Conservation (phyloP, 805 yeast genomes). For the Sugiyamaella mastotermitis region DNA sequence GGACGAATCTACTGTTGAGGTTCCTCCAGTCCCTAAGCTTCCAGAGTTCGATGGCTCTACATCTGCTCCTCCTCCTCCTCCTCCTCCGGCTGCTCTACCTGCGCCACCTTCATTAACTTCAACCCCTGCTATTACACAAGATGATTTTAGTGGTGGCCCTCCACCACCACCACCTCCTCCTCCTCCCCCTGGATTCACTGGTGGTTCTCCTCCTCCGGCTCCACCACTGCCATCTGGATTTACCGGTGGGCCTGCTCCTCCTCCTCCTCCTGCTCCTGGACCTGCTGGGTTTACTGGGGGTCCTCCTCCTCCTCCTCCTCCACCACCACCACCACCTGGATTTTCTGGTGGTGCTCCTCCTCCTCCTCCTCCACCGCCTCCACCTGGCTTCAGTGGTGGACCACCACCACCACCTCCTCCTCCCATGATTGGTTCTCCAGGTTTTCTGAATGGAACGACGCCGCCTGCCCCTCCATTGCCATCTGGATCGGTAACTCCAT, state of each 20-base stretch:
- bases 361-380: slow-evolving; percentile 27
- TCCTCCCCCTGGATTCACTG: slow-evolving; percentile 15
- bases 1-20: neutral
- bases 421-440: slow-evolving; percentile 29
- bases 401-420: slow-evolving; percentile 25
- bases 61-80: slow-evolving; percentile 7
- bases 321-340: slow-evolving; percentile 19
- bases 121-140: slow-evolving; percentile 2
- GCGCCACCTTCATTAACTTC: slow-evolving; percentile 22
- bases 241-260: slow-evolving; percentile 26
- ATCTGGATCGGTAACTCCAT: slow-evolving; percentile 16
- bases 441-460: slow-evolving; percentile 33
- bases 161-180: slow-evolving; percentile 32
- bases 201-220: slow-evolving; percentile 24
- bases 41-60: neutral
- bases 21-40: neutral
- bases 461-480: slow-evolving; percentile 27
- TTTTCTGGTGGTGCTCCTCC: slow-evolving; percentile 25
- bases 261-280: slow-evolving; percentile 34
- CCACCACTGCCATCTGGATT: slow-evolving; percentile 21
- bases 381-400: slow-evolving; percentile 10
- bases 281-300: slow-evolving; percentile 25
- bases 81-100: slow-evolving; percentile 26
- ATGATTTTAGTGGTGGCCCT: slow-evolving; percentile 15
- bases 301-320: slow-evolving; percentile 28